Conservation (phyloP, 345 rosid genomes). For the Boechera retrofracta region DNA sequence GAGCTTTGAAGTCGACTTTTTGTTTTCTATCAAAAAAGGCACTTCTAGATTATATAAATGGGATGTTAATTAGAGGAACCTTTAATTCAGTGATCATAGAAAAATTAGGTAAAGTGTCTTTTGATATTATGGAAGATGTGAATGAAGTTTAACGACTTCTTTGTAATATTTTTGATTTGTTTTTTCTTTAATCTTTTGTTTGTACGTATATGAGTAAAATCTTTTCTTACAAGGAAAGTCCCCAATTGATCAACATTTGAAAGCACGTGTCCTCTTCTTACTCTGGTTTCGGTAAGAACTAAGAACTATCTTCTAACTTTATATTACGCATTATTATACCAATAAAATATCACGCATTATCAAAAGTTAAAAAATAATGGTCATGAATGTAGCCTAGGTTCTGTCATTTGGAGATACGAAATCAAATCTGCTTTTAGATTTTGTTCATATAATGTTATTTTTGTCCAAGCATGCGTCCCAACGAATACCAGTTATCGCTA, state of each 20-base stretch:
- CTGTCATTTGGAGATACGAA: slow-evolving; percentile 5
- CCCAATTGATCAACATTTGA: neutral
- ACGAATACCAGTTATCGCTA: too few relatives aligned
- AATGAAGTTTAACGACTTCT: neutral
- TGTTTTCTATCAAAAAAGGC: neutral
- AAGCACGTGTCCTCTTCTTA: neutral
- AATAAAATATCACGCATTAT: neutral
- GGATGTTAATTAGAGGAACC: neutral
- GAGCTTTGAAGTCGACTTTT: neutral
- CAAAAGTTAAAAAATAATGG: neutral
- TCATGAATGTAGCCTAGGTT: neutral
- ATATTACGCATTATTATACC: neutral
- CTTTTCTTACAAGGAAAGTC: slow-evolving; percentile 14
- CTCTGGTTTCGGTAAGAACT: neutral
- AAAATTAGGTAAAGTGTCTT: slow-evolving; percentile 10
- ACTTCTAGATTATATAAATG: neutral
- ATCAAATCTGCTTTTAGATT: slow-evolving; percentile 23
- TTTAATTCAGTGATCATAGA: neutral
- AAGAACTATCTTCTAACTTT: neutral
- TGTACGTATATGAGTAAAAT: slow-evolving; percentile 1
- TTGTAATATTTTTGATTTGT: neutral
- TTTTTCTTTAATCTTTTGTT: neutral
- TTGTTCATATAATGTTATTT: neutral
- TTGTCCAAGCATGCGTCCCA: neutral
- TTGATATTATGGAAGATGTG: neutral